Evolutionary conservation across 2,329 filamentous ascomycete species (phyloP), one percentile per base, ranked within the genome.

Genomic region (Sphaceloma murrayae): DNA sequence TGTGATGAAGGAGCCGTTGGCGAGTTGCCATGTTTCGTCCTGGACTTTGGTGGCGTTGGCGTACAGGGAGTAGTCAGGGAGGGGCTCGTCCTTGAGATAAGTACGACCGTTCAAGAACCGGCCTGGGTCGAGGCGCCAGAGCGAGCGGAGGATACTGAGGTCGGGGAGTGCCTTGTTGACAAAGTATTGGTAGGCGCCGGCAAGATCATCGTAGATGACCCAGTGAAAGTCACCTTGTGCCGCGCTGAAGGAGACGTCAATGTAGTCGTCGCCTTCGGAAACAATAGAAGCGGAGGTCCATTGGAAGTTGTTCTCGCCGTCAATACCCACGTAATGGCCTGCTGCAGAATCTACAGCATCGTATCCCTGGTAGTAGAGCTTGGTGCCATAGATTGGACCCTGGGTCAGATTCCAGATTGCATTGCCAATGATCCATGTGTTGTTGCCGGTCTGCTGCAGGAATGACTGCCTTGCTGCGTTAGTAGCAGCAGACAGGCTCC

Each of bases 161-260:
- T 58, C 60, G 1, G 70, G 68, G 4, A 73, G 56, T 3, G 60
- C 65, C 43, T 58, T 66, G 53, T 74, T 73, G 45, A 73, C 67
- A 36, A 73, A 70, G 56, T 74, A 73, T 46, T 73, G 70, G 51
- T 74, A 73, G 10, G 70, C 69, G 13, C 70, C 70, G 3, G 65
- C 58, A 1, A 72, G 63, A 11, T 65, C 62, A 2, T 66, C 60
- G 48, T 67, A 64, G 46, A 74, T 67, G 6, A 74, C 66, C 68
- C 69, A 74, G 49, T 74, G 70, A 43, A 73, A 63, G 45, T 72
- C 69, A 7, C 67, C 68, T 51, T 69, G 67, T 0, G 48, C 54
- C 1, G 69, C 64, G 2, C 57, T 63, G 53, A 73, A 73, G 17
- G 60, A 58, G 45, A 74, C 59, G 49, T 73, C 69, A 47, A 72